Percentiles rank a stretch among this genome's conserved stretches.
Conservation (phyloP, 345 rosid species). For the Hibiscus mutabilis region DNA sequence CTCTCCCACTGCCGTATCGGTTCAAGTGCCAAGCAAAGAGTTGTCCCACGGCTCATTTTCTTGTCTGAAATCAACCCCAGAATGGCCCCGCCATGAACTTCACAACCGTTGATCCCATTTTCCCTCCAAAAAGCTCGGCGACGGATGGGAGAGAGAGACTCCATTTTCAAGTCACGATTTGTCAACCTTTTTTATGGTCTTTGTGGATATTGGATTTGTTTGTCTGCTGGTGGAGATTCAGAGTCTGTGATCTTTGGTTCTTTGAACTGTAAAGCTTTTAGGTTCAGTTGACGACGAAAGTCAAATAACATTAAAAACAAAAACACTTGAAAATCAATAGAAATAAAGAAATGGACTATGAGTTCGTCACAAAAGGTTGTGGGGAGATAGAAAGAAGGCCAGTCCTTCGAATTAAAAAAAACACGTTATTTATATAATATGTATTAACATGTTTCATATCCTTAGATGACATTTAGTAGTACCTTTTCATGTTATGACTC, state of each 20-base stretch:
- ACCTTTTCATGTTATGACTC: too few relatives aligned
- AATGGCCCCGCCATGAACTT: neutral
- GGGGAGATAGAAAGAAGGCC: too few relatives aligned
- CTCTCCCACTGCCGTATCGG: neutral
- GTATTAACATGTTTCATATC: too few relatives aligned
- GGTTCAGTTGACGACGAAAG: conserved; percentile 8
- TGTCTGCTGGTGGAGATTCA: conserved; percentile 11
- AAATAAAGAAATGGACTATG: neutral
- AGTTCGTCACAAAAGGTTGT: neutral
- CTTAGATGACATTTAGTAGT: too few relatives aligned
- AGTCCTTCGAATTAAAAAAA: too few relatives aligned
- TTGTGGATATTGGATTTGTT: conserved; percentile 11
- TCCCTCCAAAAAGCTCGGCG: conserved; percentile 26
- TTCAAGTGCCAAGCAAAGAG: conserved; percentile 16
- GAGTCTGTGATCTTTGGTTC: neutral
- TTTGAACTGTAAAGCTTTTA: neutral
- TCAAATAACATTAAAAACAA: neutral
- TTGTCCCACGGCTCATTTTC: conserved; percentile 6
- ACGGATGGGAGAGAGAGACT: conserved; percentile 3
- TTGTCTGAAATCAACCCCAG: conserved; percentile 1
- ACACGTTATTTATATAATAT: too few relatives aligned
- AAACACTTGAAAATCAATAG: neutral
- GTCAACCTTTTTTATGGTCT: neutral
- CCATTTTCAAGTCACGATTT: conserved; percentile 1
- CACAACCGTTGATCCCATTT: neutral